Base-by-base conservation (phyloP, 495 filamentous ascomycete genomes). In the Lentithecium fluviatile region DNA sequence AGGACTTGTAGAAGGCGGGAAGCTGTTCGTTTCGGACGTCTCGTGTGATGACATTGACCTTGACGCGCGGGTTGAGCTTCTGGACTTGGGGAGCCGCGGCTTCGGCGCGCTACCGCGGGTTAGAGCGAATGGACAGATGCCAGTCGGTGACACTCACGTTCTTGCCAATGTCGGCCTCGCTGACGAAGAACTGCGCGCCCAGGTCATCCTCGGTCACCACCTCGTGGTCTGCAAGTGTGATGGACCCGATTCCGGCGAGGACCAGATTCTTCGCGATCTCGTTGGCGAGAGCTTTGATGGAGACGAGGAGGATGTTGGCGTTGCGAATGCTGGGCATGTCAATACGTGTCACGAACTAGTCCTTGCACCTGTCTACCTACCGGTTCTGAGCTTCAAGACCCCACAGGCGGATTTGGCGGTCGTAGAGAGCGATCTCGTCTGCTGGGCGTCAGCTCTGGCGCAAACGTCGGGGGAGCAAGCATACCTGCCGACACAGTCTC, bases 181-280 rank as follows among this genome's bases (percentile, higher is more conserved):
- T 79, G 48, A 97, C 70, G 73, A 97, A 93, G 77, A 97, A 97
- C 69, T 96, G 89, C 11, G 90, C 83, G 29, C 90, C 86, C 1
- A 97, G 77, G 73, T 98, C 94, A 49, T 89, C 81, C 65, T 89
- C 86, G 10, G 82, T 87, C 60, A 96, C 88, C 4, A 76, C 49
- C 56, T 87, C 86, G 71, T 90, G 83, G 74, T 97, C 95, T 56
- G 94, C 77, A 56, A 98, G 85, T 6, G 95, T 97, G 32, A 98
- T 77, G 8, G 91, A 93, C 47, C 89, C 89, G 62, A 98, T 91
- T 17, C 94, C 94, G 23, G 95, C 92, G 7, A 98, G 69, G 42
- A 96, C 94, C n/a, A 98, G 83, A 69, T 97, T 97, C 74, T 98
- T 98, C 43, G 94, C 92, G 40, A 97, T 85, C 71, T 98, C 94